Evolutionary conservation across 768 basidiomycete species (phyloP), one percentile per base, ranked within the genome.

Genomic region (Cystobasidium onofrii): DNA sequence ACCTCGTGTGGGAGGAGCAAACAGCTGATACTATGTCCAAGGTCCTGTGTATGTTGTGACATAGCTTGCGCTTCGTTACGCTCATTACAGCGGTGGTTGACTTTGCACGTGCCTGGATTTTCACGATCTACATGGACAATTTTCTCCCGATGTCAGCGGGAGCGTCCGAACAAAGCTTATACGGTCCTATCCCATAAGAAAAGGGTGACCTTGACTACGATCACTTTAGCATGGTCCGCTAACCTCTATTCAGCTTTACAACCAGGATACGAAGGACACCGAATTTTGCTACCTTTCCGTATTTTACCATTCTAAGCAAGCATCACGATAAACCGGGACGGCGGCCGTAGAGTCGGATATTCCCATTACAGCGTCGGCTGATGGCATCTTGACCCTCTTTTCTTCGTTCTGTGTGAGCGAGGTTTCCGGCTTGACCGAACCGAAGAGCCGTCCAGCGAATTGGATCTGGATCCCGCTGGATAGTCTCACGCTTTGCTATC

Each of bases 291-390:
- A 50, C 46, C 46, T 50, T 50, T 50, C 46, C 46, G 46, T 50
- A 50, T 50, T 50, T 50, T 50, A 50, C 46, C 46, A 50, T 50
- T 50, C 46, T 50, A 50, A 50, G 46, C 46, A 50, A 50, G 46
- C 46, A 50, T 20, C 46, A 50, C 18, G 15, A 20, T 4, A n/a
- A 17, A 17, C 46, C 46, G 46, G 46, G 46, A 50, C 46, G 46
- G n/a, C 20, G 18, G 12, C 12, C 46, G 46, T 7, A 50, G n/a
- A n/a, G 46, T n/a, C 18, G 46, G 46, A n/a, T 17, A 50, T n/a
- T 50, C 18, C 6, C 46, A 50, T 50, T 50, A 20, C n/a, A n/a
- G 15, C 46, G 20, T 3, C 46, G 12, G 46, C 18, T 50, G 46
- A 3, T 50, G 46, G 20, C 9, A 7, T 7, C 4, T 50, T 50